A percentile compares a stretch with the other conserved stretches of the same genome.
Evolutionary conservation across 164 flowering plant genomes (phyloP).

Genomic region (Kalanchoe fedtschenkoi): DNA sequence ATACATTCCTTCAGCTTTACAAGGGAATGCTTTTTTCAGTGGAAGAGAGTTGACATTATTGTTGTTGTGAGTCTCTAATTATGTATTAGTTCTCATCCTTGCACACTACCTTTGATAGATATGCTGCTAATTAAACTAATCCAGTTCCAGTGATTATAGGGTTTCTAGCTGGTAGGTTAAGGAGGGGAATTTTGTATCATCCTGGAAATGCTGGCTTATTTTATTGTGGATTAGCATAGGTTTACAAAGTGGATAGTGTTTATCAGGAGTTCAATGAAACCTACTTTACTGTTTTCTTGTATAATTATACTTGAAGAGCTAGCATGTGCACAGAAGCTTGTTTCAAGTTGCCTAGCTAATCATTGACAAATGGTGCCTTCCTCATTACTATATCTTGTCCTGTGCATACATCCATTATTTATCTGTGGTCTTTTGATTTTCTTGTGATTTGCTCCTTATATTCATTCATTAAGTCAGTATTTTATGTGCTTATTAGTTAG

Average conservation of each 20-base stretch:
- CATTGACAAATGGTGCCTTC: neutral
- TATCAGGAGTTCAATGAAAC: slow-evolving; percentile 2
- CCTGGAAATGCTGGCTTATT: too few relatives aligned
- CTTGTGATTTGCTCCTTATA: neutral
- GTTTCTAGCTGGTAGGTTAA: neutral
- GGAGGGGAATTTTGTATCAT: neutral
- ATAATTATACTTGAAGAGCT: neutral
- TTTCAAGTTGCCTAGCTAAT: too few relatives aligned
- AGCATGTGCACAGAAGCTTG: neutral
- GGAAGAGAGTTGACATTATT: slow-evolving; percentile 4
- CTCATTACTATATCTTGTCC: neutral
- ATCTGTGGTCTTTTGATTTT: neutral
- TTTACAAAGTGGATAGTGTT: neutral
- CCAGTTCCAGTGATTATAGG: slow-evolving; percentile 1
- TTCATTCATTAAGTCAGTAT: too few relatives aligned
- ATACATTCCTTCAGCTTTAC: slow-evolving; percentile 1
- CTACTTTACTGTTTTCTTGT: neutral
- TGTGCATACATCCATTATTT: too few relatives aligned
- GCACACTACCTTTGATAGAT: neutral
- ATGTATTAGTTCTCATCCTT: neutral
- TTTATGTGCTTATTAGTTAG: too few relatives aligned
- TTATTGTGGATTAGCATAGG: neutral
- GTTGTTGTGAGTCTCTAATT: slow-evolving; percentile 1
- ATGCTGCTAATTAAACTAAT: neutral
- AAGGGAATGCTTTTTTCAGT: slow-evolving; percentile 2